Base-by-base conservation (phyloP, 495 filamentous ascomycete genomes). In the Emericellopsis terricola region DNA sequence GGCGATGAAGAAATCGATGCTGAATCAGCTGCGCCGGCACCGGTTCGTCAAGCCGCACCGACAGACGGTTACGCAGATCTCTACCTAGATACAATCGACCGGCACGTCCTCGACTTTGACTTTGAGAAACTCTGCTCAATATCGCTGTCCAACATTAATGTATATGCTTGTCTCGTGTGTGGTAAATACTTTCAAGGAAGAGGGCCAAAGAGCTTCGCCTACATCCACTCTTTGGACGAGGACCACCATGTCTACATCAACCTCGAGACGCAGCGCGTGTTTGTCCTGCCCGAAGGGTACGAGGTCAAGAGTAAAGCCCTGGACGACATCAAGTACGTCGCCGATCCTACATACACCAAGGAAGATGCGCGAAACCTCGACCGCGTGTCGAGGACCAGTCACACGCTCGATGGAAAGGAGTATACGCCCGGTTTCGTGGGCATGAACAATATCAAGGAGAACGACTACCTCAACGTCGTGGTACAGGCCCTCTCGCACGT, bases 361-460 rank as follows among this genome's bases (percentile, higher is more conserved):
- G 68, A 70, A 19, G 77, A 94, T 42, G 85, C 94, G 5, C 56
- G 63, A 42, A 73, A 73, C 47, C 52, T 96, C 8, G 89, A 96
- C 56, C 76, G 81, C 48, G 69, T 73, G 23, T n/a, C 20, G 19
- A 71, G 73, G 47, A 67, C 65, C 19, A 73, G 76, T 16, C 84
- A 73, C 70, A 85, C 93, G 43, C 62, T 96, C 14, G 59, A 59
- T 13, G 81, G 80, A 23, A 78, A 76, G 47, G 74, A 77, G 51
- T 99, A 96, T 53, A 74, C 76, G 41, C 89, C 83, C 41, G 82
- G 89, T 3, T 99, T 93, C 50, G 85, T 99, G 41, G 89, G 89
- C 39, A 84, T 99, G 77, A 96, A 99, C 62, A 94, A 99, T 53
- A 96, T 99, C 63, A 99, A 99, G 52, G 83, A 82, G 31, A 99